These are phyloP conservation scores for Fragilaria radians DNA, from an alignment of 108 stramenopile genomes.

Conservation along the genomic window DNA sequence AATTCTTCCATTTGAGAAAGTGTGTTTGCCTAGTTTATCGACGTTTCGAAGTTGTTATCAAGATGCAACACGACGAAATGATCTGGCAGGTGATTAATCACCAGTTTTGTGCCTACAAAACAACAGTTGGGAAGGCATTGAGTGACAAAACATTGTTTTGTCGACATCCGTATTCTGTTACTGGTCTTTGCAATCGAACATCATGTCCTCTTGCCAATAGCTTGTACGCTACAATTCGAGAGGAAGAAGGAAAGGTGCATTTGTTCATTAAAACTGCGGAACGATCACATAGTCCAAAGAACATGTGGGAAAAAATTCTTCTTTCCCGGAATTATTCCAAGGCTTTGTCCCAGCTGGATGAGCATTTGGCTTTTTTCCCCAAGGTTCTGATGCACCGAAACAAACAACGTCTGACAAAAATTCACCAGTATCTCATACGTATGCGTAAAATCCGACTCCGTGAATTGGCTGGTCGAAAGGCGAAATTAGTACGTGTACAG, in stretches of 20 bases:
- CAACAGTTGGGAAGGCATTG: conserved; percentile 70
- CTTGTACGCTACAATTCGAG: conserved; percentile 94
- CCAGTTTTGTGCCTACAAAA: conserved; percentile 96
- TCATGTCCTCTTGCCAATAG: conserved; percentile 96
- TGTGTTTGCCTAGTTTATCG: background rate
- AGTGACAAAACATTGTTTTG: conserved; percentile 91
- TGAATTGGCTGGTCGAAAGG: conserved; percentile 62
- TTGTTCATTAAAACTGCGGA: conserved; percentile 96
- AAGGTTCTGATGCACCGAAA: conserved; percentile 89
- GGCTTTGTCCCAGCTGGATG: conserved; percentile 84
- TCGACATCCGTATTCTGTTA: conserved; percentile 94
- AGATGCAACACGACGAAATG: conserved; percentile 95
- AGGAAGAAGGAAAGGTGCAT: conserved; percentile 88
- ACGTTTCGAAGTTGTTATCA: conserved; percentile 4
- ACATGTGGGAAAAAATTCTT: conserved; percentile 96
- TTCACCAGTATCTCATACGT: conserved; percentile 96
- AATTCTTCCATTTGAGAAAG: too few relatives aligned
- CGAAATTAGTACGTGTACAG: conserved; percentile 69
- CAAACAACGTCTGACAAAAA: conserved; percentile 98
- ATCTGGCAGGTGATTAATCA: conserved; percentile 98
- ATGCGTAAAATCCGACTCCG: conserved; percentile 95
- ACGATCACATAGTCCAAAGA: conserved; percentile 94
- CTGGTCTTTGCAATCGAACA: conserved; percentile 93
- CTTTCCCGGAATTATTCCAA: conserved; percentile 90
- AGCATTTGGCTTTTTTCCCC: conserved; percentile 93